Evolutionary conservation across 73 alveolate species (phyloP).

Genomic region (Tetrahymena thermophila): DNA sequence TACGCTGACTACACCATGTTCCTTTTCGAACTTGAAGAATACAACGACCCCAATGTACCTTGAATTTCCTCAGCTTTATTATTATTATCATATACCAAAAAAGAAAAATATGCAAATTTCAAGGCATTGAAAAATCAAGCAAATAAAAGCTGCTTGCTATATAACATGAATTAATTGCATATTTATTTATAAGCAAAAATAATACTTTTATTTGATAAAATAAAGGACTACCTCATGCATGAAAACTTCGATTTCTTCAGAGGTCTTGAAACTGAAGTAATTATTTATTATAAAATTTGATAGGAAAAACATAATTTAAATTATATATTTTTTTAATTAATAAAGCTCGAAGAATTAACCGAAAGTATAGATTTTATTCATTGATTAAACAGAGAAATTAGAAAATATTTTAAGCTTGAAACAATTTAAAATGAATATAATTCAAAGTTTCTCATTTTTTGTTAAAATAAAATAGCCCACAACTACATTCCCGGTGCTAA

Average conservation of each 20-base stretch:
- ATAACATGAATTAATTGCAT: too few species aligned
- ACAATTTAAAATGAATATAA: not conserved
- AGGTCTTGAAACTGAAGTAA: conserved; percentile 30
- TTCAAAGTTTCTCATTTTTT: not conserved
- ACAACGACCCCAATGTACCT: conserved; percentile 20
- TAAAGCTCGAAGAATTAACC: conserved; percentile 16
- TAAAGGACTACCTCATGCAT: conserved; percentile 12
- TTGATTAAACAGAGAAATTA: not conserved
- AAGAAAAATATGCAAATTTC: too few species aligned
- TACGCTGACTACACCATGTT: conserved; percentile 34
- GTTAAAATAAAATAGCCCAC: conserved; percentile 3
- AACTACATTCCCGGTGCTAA: conserved; percentile 48
- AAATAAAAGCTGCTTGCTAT: too few species aligned
- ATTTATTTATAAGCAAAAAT: not conserved
- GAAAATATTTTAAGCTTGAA: not conserved
- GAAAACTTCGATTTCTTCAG: conserved; percentile 39
- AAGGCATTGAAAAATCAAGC: too few species aligned
- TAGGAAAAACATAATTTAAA: not conserved
- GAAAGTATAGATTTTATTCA: not conserved
- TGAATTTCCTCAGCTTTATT: not conserved
- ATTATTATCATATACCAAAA: too few species aligned
- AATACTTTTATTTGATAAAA: not conserved
- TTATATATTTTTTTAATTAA: not conserved
- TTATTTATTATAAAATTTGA: not conserved
- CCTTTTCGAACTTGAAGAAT: conserved; percentile 28